Evolutionary conservation across 495 filamentous ascomycete species (phyloP).

Genomic region (Penicillium taxi): DNA sequence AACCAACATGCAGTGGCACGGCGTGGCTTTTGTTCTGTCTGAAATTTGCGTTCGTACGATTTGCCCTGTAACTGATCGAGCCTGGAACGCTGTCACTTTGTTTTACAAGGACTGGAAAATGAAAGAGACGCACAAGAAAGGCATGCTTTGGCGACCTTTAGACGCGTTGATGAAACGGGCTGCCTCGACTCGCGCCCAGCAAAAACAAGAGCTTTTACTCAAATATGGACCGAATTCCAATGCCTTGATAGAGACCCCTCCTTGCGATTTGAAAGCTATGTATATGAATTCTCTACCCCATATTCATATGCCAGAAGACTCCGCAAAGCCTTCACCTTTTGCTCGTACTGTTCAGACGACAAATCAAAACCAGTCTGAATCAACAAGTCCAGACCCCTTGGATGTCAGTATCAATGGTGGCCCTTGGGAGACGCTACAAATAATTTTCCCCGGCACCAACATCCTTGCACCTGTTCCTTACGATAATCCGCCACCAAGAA

Average conservation of each 20-base stretch:
- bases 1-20: conserved; percentile 77
- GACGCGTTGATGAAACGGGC: conserved; percentile 65
- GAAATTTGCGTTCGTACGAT: conserved; percentile 69
- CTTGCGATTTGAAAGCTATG: not conserved
- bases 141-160: conserved; percentile 67
- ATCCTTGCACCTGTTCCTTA: conserved; percentile 15
- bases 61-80: conserved; percentile 64
- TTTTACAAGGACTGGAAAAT: conserved; percentile 49
- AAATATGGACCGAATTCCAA: conserved; percentile 13
- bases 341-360: too few relatives aligned
- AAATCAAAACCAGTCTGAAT: not conserved
- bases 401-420: conserved; percentile 28
- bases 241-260: conserved; percentile 2
- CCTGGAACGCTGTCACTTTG: conserved; percentile 65
- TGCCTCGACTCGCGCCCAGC: conserved; percentile 24
- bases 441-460: conserved; percentile 28
- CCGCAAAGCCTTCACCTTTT: conserved; percentile 2
- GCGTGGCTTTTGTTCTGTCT: conserved; percentile 63
- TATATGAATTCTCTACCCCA: conserved; percentile 10
- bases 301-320: conserved; percentile 11
- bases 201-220: conserved; percentile 22
- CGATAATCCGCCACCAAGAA: conserved; percentile 4
- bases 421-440: conserved; percentile 19
- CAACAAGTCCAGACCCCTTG: conserved; percentile 1
- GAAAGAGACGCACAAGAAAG: conserved; percentile 46